Conservation (phyloP, 805 yeast genomes). For the Zygosaccharomyces rouxii region DNA sequence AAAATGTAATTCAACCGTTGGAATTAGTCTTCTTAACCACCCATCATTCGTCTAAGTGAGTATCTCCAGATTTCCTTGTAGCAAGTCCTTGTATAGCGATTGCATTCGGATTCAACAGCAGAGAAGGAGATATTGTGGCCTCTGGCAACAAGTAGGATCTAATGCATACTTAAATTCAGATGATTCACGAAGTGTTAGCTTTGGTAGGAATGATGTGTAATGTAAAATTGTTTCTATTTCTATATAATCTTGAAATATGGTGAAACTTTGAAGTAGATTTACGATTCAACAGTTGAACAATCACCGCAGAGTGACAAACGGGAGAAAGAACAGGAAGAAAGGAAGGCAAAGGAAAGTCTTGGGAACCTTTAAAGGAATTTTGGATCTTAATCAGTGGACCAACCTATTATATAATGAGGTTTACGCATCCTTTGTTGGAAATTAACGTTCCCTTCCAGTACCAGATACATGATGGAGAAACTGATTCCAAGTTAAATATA, state of each 20-base stretch:
- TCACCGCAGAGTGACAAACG: not conserved
- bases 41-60: no score
- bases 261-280: not conserved
- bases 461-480: slow-evolving; percentile 13
- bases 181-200: not conserved
- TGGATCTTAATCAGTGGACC: not conserved
- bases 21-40: no score
- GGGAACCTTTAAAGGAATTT: not conserved
- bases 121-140: no score
- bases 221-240: not conserved
- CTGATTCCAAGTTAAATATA: slow-evolving; percentile 1
- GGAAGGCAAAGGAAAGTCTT: not conserved
- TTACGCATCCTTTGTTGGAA: slow-evolving; percentile 24
- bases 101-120: no score
- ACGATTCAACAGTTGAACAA: not conserved
- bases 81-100: no score
- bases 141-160: no score
- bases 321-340: not conserved
- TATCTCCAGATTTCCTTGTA: no score
- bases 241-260: not conserved
- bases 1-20: no score
- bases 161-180: not conserved
- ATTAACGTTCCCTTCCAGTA: slow-evolving; percentile 28
- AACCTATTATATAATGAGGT: slow-evolving; percentile 7
- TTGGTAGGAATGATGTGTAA: not conserved